Base-by-base conservation (phyloP, 345 rosid species). In the Nasturtium officinale region DNA sequence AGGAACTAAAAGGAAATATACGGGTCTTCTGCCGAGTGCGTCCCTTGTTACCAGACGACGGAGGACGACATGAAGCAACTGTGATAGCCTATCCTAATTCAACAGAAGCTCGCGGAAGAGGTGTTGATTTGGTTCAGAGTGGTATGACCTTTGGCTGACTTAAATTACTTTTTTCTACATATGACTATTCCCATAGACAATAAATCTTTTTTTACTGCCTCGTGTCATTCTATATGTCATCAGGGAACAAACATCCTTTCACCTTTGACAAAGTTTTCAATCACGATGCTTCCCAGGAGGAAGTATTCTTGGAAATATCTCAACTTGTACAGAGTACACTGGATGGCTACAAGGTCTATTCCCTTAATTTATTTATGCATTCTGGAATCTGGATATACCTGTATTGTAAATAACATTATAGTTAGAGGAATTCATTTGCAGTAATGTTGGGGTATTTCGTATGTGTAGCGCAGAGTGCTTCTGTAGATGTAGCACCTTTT, bases 271-370 rank as follows among this genome's bases (percentile, higher is more conserved):
- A 91, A 69, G 98, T 92, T 45, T 89, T 92, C 53, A 76, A 61
- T 50, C 96, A 84, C 32, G 96, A 88, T 40, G 87, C 94, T 56
- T 84, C 92, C 40, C 98, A 92, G 59, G 81, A 88, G 67, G 90
- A 87, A 68, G 90, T 92, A 6, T 92, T 89, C 73, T 79, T 82
- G 9, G 98, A 92, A 82, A 87, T 92, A 72, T 89, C 98, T 4
- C 98, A 89, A 76, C 71, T 92, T 59, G 88, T 89, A 35, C 98
- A 92, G 68, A 92, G 98, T 55, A 96, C 98, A 18, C 83, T 92
- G 38, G 98, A 92, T 68, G 98, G 98, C 47, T 92, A 92, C 51
- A 92, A 89, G 96, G 97, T 89, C 30, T 37, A 1, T 50, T 13
- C 15, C 33, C 45, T 65, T 58, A 28, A 58, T 18, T 57, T 9